These are phyloP conservation scores for Serendipita indica DNA, from an alignment of 768 basidiomycete genomes.

Conservation along the genomic window DNA sequence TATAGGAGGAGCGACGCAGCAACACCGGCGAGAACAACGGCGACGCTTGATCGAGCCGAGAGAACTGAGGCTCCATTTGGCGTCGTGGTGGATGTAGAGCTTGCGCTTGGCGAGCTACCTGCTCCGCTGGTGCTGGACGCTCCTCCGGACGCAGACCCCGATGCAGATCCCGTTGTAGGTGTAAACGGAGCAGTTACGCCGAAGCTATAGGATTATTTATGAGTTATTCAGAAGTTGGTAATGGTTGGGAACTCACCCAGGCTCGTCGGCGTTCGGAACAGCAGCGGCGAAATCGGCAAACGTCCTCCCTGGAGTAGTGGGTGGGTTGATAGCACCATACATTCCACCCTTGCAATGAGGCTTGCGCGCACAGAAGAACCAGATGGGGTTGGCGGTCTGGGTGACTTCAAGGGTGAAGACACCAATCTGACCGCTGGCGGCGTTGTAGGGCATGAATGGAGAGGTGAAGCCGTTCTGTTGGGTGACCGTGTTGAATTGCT, in stretches of 20 bases:
- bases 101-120: neutral
- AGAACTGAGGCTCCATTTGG: neutral
- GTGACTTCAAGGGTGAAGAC: slow-evolving; percentile 9
- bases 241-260: too few relatives aligned
- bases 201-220: too few relatives aligned
- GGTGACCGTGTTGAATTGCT: slow-evolving; percentile 9
- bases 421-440: slow-evolving; percentile 1
- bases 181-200: slow-evolving; percentile 4
- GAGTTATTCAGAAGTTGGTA: too few relatives aligned
- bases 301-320: neutral
- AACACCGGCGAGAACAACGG: neutral
- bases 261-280: neutral
- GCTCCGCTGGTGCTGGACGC: neutral
- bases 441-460: slow-evolving; percentile 7
- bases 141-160: neutral
- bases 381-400: slow-evolving; percentile 10
- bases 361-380: slow-evolving; percentile 7
- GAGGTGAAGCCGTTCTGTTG: slow-evolving; percentile 8
- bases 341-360: slow-evolving; percentile 8
- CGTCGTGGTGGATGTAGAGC: neutral
- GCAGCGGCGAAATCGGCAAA: slow-evolving; percentile 1
- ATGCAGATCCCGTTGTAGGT: neutral
- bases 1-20: slow-evolving; percentile 1
- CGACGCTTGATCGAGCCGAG: neutral
- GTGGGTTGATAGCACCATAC: slow-evolving; percentile 9